Conservation (phyloP, 2,329 filamentous ascomycete genomes). For the Epichloe elymi region DNA sequence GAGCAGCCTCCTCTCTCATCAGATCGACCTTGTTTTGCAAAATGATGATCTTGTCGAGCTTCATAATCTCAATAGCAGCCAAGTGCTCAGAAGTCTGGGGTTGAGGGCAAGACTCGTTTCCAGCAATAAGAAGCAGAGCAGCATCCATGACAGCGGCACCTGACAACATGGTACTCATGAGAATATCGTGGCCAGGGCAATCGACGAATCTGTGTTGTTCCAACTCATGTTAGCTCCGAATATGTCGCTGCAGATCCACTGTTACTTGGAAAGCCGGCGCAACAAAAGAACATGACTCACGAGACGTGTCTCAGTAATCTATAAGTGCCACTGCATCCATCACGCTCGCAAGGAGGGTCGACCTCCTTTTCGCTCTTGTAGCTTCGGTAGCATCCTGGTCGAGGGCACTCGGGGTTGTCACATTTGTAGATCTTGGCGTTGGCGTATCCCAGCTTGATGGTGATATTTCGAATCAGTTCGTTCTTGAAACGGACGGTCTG, state of each 20-base stretch:
- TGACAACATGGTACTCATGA: constrained; percentile 99
- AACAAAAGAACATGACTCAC: constrained; percentile 37
- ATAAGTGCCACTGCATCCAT: constrained; percentile 81
- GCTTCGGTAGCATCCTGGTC: constrained; percentile 89
- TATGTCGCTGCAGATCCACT: background rate
- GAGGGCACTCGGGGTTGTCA: constrained; percentile 78
- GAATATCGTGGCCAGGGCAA: constrained; percentile 99
- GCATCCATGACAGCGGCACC: constrained; percentile 99
- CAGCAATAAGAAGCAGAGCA: constrained; percentile 86
- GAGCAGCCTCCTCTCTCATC: constrained; percentile 90
- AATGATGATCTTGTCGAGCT: constrained; percentile 98
- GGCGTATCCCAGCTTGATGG: constrained; percentile 98
- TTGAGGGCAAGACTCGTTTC: constrained; percentile 96
- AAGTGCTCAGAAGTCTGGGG: constrained; percentile 98
- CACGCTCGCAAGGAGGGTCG: constrained; percentile 87
- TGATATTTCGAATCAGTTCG: constrained; percentile 97
- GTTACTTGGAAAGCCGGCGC: background rate
- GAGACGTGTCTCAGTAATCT: constrained; percentile 82
- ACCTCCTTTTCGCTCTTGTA: constrained; percentile 99
- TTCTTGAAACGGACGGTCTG: constrained; percentile 99
- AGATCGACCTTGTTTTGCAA: constrained; percentile 99
- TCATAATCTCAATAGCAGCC: constrained; percentile 99
- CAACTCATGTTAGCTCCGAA: constrained; percentile 7
- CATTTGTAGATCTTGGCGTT: constrained; percentile 99
- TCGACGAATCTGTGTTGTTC: constrained; percentile 64